Conservation (phyloP, 306 rosid genomes). For the Sophora flavescens region DNA sequence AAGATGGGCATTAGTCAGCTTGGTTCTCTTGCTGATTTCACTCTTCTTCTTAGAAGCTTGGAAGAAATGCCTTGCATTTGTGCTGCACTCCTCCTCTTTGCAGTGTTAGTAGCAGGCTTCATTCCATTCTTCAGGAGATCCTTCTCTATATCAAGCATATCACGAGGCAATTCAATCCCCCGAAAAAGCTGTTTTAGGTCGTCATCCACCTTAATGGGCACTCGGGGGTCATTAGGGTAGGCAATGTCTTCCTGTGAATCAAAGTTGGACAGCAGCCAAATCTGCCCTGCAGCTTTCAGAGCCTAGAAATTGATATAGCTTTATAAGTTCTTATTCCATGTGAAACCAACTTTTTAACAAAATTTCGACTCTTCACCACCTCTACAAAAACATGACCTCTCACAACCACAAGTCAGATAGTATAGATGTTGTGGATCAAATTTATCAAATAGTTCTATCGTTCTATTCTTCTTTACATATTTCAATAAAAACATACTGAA, state of each 20-base stretch:
- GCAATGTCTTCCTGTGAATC: conserved; percentile 98
- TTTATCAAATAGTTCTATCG: conserved; percentile 1
- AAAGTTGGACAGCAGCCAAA: conserved; percentile 93
- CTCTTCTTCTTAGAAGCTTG: conserved; percentile 91
- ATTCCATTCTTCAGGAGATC: conserved; percentile 95
- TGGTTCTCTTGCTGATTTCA: conserved; percentile 96
- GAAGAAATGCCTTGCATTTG: conserved; percentile 78
- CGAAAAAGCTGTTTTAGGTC: conserved; percentile 84
- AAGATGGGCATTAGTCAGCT: conserved; percentile 96
- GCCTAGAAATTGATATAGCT: conserved; percentile 55
- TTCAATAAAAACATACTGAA: not conserved
- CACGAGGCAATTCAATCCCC: conserved; percentile 85
- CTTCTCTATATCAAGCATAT: conserved; percentile 89
- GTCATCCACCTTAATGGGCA: conserved; percentile 79
- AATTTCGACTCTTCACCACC: conserved; percentile 38
- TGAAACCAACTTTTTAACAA: conserved; percentile 42
- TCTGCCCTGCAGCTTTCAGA: conserved; percentile 82
- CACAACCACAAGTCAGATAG: conserved; percentile 17
- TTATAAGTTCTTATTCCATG: conserved; percentile 39
- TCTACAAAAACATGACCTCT: conserved; percentile 16
- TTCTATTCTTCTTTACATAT: conserved; percentile 2
- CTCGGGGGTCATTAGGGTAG: conserved; percentile 90
- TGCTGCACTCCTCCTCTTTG: conserved; percentile 88
- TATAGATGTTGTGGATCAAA: conserved; percentile 17
- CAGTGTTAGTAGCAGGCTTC: conserved; percentile 98